These are phyloP conservation scores for Trichoderma harzianum DNA, from an alignment of 2,329 filamentous ascomycete species.

Conservation along the genomic window DNA sequence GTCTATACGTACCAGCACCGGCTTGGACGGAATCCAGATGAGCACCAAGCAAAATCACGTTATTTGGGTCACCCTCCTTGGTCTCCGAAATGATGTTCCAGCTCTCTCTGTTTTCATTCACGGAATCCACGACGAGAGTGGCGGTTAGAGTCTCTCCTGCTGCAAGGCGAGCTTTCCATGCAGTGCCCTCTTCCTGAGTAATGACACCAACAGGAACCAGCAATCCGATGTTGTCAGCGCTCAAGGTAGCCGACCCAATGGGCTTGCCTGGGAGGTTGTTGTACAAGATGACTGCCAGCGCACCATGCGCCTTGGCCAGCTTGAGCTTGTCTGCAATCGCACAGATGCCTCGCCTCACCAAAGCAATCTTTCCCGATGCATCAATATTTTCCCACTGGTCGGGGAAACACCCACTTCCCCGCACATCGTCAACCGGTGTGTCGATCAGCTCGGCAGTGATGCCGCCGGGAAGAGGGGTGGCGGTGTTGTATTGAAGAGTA, in stretches of 20 bases:
- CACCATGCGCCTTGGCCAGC: slow-evolving; percentile 40
- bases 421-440: slow-evolving; percentile 35
- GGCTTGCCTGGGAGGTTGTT: slow-evolving; percentile 51
- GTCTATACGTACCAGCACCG: slow-evolving; percentile 29
- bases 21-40: slow-evolving; percentile 39
- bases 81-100: slow-evolving; percentile 43
- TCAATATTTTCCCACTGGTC: slow-evolving; percentile 42
- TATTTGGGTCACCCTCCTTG: slow-evolving; percentile 38
- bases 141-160: slow-evolving; percentile 31
- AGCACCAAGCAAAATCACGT: slow-evolving; percentile 40
- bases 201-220: slow-evolving; percentile 35
- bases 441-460: slow-evolving; percentile 34
- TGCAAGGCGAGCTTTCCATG: slow-evolving; percentile 32
- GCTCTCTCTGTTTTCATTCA: slow-evolving; percentile 31
- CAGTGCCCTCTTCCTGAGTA: slow-evolving; percentile 30
- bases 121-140: slow-evolving; percentile 32
- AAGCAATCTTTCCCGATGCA: slow-evolving; percentile 40
- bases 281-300: slow-evolving; percentile 52
- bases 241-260: slow-evolving; percentile 47
- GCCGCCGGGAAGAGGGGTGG: slow-evolving; percentile 39
- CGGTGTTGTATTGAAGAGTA: slow-evolving; percentile 45
- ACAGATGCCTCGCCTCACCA: slow-evolving; percentile 45
- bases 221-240: slow-evolving; percentile 33
- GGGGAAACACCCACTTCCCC: slow-evolving; percentile 37
- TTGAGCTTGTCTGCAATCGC: slow-evolving; percentile 41